Conservation (phyloP, 1,284 basidiomycete genomes). For the Entoloma clypeatum region DNA sequence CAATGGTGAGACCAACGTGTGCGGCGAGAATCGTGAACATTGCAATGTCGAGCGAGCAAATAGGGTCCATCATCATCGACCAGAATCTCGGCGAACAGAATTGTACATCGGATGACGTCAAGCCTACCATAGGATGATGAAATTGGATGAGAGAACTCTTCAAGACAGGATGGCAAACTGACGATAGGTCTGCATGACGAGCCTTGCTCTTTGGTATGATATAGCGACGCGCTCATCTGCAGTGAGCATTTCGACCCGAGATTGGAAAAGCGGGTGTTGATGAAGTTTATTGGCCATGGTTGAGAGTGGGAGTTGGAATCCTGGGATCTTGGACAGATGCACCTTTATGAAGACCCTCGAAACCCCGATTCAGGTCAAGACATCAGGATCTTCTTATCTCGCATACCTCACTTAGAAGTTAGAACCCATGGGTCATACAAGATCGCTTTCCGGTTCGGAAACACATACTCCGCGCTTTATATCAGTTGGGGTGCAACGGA, state of each 20-base stretch:
- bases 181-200: slow-evolving; percentile 47
- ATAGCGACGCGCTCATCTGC: slow-evolving; percentile 43
- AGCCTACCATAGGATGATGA: slow-evolving; percentile 26
- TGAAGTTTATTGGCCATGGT: slow-evolving; percentile 37
- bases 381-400: slow-evolving; percentile 16
- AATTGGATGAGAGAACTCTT: slow-evolving; percentile 3
- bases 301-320: slow-evolving; percentile 12
- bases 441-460: slow-evolving; percentile 23
- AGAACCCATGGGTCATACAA: slow-evolving; percentile 20
- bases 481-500: slow-evolving; percentile 20
- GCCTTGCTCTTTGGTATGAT: slow-evolving; percentile 44
- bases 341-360: slow-evolving; percentile 25
- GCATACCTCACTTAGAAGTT: slow-evolving; percentile 16
- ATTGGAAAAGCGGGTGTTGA: slow-evolving; percentile 43
- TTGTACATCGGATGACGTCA: slow-evolving; percentile 43
- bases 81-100: slow-evolving; percentile 44
- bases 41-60: slow-evolving; percentile 43
- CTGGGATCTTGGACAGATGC: slow-evolving; percentile 10
- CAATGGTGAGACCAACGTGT: slow-evolving; percentile 47
- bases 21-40: slow-evolving; percentile 47
- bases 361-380: slow-evolving; percentile 19
- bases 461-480: slow-evolving; percentile 20
- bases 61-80: slow-evolving; percentile 48
- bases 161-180: slow-evolving; percentile 18
- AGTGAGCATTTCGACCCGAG: slow-evolving; percentile 39